phyloP scores from a whole-genome alignment of 345 rosid species.

The Gossypium rotundifolium region DNA sequence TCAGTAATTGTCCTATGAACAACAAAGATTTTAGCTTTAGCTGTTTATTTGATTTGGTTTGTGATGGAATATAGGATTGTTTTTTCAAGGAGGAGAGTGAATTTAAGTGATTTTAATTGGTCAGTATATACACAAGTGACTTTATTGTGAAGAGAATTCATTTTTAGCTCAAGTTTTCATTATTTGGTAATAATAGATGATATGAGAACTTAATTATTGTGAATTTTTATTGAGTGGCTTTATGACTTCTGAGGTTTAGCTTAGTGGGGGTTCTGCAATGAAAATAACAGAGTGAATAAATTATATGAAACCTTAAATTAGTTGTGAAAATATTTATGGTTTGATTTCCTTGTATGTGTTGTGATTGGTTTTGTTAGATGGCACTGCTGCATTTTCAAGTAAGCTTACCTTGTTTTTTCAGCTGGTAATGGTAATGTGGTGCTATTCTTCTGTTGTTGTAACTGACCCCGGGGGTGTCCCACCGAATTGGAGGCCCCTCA shows the following conservation, averaged over 20 bases:
- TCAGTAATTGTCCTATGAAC: neutral
- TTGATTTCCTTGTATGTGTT: neutral
- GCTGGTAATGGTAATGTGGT: constrained; percentile 73
- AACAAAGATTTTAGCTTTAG: neutral
- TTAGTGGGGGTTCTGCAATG: neutral
- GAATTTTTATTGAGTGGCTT: neutral
- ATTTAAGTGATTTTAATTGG: neutral
- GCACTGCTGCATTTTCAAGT: neutral
- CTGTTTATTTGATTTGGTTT: neutral
- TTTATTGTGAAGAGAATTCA: too few species aligned
- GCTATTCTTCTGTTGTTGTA: constrained; percentile 64
- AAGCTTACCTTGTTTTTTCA: constrained; percentile 23
- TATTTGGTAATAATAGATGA: too few species aligned
- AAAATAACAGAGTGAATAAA: neutral
- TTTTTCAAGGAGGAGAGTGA: neutral
- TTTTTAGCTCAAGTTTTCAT: too few species aligned
- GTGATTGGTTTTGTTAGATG: neutral
- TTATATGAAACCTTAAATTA: neutral
- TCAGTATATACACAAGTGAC: too few species aligned
- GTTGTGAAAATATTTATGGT: neutral
- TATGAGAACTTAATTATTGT: neutral
- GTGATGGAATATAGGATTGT: neutral
- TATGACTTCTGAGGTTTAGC: neutral
- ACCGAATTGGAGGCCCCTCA: constrained; percentile 49
- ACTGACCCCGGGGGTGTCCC: constrained; percentile 88